Percentiles rank a stretch among this genome's conserved stretches.
These are phyloP conservation scores for Pyrenopolyporus hunteri DNA, from an alignment of 495 filamentous ascomycete genomes.

Conservation along the genomic window DNA sequence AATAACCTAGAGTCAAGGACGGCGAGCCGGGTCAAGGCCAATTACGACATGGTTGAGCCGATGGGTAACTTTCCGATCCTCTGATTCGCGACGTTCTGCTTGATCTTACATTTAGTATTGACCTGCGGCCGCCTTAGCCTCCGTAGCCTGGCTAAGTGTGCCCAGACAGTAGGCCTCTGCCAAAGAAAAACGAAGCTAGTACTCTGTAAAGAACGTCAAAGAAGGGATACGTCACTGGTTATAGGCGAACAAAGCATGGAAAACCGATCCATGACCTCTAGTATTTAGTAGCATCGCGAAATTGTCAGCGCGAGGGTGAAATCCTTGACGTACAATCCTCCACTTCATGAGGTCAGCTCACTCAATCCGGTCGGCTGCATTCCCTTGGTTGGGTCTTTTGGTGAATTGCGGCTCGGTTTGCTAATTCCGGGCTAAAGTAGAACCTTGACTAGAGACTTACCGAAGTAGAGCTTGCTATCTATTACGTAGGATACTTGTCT, in stretches of 20 bases:
- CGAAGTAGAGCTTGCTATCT: not conserved
- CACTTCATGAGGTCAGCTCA: not conserved
- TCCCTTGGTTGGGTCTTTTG: conserved; percentile 5
- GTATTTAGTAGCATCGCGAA: not conserved
- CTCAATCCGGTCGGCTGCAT: not conserved
- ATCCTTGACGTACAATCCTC: conserved; percentile 12
- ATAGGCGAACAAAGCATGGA: too few relatives aligned
- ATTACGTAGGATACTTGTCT: conserved; percentile 29
- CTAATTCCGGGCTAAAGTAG: not conserved
- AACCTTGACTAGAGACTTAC: not conserved
- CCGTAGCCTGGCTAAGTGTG: not conserved
- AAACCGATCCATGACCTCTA: not conserved
- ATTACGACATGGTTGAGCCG: conserved; percentile 28
- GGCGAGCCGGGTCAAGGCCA: not conserved
- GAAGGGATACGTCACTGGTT: too few relatives aligned
- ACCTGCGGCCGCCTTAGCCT: not conserved
- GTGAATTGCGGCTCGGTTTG: not conserved
- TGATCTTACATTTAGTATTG: not conserved
- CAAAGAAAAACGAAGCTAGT: not conserved
- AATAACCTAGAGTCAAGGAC: not conserved
- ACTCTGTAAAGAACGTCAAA: too few relatives aligned
- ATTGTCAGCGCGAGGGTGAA: not conserved
- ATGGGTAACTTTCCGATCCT: not conserved
- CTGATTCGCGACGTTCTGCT: not conserved
- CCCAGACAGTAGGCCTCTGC: not conserved